Evolutionary conservation across 257 asterid species (phyloP).

Genomic region (Striga asiatica): DNA sequence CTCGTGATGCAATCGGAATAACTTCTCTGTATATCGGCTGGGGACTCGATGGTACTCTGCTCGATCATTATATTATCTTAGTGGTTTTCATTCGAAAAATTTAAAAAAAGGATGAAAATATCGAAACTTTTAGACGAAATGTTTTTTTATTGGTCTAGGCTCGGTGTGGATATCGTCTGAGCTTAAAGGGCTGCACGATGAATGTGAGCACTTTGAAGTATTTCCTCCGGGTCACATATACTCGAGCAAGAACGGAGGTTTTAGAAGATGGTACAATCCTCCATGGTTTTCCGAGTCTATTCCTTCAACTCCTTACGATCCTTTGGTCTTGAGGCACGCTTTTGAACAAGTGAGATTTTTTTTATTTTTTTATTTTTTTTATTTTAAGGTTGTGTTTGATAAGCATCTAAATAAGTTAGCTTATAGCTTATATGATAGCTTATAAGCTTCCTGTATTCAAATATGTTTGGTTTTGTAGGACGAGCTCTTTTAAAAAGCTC

Average conservation of each 20-base stretch:
- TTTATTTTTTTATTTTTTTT: not conserved
- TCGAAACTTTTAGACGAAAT: too few species aligned
- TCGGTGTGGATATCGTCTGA: conserved; percentile 96
- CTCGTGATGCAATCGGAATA: conserved; percentile 94
- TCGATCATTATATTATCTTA: too few species aligned
- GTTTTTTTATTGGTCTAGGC: conserved; percentile 37
- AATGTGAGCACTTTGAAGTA: conserved; percentile 87
- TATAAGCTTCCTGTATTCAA: too few species aligned
- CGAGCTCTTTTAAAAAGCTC: too few species aligned
- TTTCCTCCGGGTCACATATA: conserved; percentile 92
- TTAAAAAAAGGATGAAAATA: too few species aligned
- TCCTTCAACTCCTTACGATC: conserved; percentile 87
- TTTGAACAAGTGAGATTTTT: conserved; percentile 60
- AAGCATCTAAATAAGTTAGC: too few species aligned
- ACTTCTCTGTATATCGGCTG: conserved; percentile 92
- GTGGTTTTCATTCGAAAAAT: not conserved
- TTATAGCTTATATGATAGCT: too few species aligned
- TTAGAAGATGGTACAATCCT: conserved; percentile 88
- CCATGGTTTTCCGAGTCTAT: conserved; percentile 76
- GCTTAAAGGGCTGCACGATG: conserved; percentile 75
- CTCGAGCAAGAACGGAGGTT: conserved; percentile 67
- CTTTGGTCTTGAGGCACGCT: conserved; percentile 62
- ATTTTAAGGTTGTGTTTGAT: too few species aligned
- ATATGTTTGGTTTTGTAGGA: too few species aligned
- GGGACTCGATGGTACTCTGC: conserved; percentile 81